Evolutionary conservation across 306 rosid species (phyloP), one percentile per base, ranked within the genome.

Genomic region (Quercus robur): DNA sequence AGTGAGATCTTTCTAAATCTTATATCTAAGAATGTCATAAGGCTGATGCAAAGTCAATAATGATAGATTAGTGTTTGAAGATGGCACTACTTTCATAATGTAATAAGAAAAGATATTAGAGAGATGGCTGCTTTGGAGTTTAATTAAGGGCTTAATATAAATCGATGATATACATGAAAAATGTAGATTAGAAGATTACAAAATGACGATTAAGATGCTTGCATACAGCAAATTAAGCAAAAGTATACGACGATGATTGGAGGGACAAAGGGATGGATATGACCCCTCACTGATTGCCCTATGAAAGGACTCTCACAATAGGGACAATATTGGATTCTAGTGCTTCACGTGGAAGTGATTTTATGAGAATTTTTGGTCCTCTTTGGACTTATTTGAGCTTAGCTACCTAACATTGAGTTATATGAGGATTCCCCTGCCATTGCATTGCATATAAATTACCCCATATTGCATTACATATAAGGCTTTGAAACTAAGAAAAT

Each of bases 1-100:
- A 77, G 76, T 2, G 75, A 71, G 82, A 84, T 85, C 86, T 82
- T 33, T 70, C 76, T 25, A 73, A 55, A 83, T 82, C 81, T 85
- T 75, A 79, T 75, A 80, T 75, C 2, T 61, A 35, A 73, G 63
- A 82, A 81, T 81, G 77, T 80, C 74, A 73, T 57, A 28, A 75
- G 59, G 78, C 59, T 41, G 25, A 49, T 46, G 75, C 81, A 71
- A 81, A 81, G 85, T 85, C 82, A 79, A 87, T 71, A 57, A 74
- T 80, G 31, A 68, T 68, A 59, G 30, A 74, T 77, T 77, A 77
- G 33, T 35, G n/a, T 19, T 4, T n/a, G 25, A 71, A 46, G 30
- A 59, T 30, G 52, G 62, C 30, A 78, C 41, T n/a, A 21, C 31
- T 52, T 78, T 61, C 59, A 62, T 21, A n/a, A 78, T 56, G 8